Base-by-base conservation (phyloP, 495 filamentous ascomycete genomes). In the Annulohypoxylon bovei region DNA sequence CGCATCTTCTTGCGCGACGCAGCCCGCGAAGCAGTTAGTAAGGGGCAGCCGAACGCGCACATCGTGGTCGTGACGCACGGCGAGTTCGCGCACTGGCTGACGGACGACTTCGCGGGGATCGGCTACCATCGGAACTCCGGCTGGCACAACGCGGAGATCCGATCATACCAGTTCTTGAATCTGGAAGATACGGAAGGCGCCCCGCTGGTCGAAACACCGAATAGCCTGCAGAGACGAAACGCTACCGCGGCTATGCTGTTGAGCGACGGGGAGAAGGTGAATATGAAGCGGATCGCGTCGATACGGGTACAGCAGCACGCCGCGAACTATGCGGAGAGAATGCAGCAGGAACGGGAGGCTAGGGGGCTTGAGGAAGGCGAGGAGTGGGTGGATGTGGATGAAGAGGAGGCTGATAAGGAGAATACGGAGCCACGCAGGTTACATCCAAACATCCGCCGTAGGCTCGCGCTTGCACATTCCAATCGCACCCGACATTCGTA, bases 81-180 rank as follows among this genome's bases (percentile, higher is more conserved):
- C 16, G 68, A 67, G 42, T 76, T 76, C 62, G 62, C 64, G 46
- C 74, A 94, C 75, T 93, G 89, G 75, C 83, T 95, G 42, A 94
- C 91, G 4, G 86, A 92, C 54, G 91, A 94, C 66, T 93, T 91
- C 89, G 80, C 81, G 35, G 89, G 86, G 25, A 75, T 81, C 66
- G 81, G 79, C 47, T 74, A 39, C 16, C 6, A 6, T 3, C 32
- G 35, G 0, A 67, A 65, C 23, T 40, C 70, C 11, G 32, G 12
- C 4, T 75, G 71, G 62, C 11, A 5, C 1, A 93, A 93, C 78
- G 88, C 86, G 3, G 90, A 94, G 78, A 88, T 82, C 72, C 87
- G 92, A 30, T 86, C 85, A 7, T 95, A 89, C 78, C 72, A 67
- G 7, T 93, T 93, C 81, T 77, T 76, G 2, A 76, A 86, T 18